Percentiles rank a stretch among this genome's conserved stretches.
phyloP scores from a whole-genome alignment of 2,329 filamentous ascomycete species.

The Hypocrella siamensis region DNA sequence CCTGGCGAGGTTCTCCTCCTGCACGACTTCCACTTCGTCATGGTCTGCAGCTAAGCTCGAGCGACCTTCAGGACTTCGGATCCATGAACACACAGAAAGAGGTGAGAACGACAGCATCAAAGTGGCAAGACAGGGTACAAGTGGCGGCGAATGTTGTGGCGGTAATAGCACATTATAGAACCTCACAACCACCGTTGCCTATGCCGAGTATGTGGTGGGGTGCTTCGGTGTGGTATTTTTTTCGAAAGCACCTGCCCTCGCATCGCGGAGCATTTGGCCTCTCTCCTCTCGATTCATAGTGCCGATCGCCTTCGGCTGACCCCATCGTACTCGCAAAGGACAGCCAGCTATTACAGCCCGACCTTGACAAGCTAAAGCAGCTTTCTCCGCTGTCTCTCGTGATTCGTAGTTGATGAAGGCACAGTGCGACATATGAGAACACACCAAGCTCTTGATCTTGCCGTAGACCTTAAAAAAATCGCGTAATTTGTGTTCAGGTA shows the following conservation, averaged over 20 bases:
- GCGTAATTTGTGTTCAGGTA: constrained; percentile 82
- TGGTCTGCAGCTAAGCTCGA: neutral
- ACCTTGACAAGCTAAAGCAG: constrained; percentile 72
- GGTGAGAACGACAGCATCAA: constrained; percentile 90
- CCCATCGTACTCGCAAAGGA: constrained; percentile 82
- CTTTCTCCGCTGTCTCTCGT: constrained; percentile 69
- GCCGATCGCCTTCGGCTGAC: constrained; percentile 79
- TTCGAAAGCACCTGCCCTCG: constrained; percentile 18
- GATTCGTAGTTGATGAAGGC: constrained; percentile 92
- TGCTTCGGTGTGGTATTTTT: too few species aligned
- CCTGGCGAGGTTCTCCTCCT: too few species aligned
- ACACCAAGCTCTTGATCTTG: constrained; percentile 81
- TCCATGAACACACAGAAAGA: constrained; percentile 81
- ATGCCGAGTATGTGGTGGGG: too few species aligned
- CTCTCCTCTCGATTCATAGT: constrained; percentile 81
- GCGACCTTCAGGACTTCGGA: constrained; percentile 50
- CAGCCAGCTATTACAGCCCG: constrained; percentile 82
- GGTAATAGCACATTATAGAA: neutral
- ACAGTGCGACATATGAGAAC: constrained; percentile 93
- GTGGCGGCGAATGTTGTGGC: constrained; percentile 16
- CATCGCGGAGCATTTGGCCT: constrained; percentile 66
- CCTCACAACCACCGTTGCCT: neutral
- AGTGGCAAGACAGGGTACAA: constrained; percentile 27
- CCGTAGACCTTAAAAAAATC: constrained; percentile 83
- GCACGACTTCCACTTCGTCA: too few species aligned